A percentile compares a stretch with the other conserved stretches of the same genome.
These are phyloP conservation scores for Fusarium newnesense DNA, from an alignment of 2,329 filamentous ascomycete species.

Conservation along the genomic window DNA sequence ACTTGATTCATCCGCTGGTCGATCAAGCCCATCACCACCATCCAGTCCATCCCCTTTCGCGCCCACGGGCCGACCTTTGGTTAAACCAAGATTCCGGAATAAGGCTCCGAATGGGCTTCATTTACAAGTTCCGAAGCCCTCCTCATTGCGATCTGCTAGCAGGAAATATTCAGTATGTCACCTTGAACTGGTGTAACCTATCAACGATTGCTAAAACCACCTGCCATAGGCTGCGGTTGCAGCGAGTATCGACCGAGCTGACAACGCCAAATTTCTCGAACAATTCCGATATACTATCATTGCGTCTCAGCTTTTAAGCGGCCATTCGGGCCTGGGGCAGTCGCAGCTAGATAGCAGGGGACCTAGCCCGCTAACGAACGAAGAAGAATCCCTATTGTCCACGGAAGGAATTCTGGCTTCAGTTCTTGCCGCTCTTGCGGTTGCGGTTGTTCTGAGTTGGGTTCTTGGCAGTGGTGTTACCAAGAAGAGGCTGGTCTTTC, in stretches of 20 bases:
- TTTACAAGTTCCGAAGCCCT: slow-evolving; percentile 52
- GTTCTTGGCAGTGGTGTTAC: slow-evolving; percentile 65
- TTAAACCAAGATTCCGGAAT: slow-evolving; percentile 64
- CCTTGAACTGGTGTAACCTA: not conserved
- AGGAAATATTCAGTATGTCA: slow-evolving; percentile 63
- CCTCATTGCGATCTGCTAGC: slow-evolving; percentile 57
- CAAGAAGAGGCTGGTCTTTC: slow-evolving; percentile 63
- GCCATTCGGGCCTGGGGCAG: slow-evolving; percentile 64
- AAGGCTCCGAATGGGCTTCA: slow-evolving; percentile 57
- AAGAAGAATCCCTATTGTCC: slow-evolving; percentile 49
- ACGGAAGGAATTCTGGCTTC: slow-evolving; percentile 62
- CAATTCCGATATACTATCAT: slow-evolving; percentile 94
- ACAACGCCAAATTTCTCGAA: slow-evolving; percentile 88
- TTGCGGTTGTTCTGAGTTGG: slow-evolving; percentile 81
- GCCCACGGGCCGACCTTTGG: slow-evolving; percentile 64
- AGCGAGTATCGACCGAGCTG: slow-evolving; percentile 76
- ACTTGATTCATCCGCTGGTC: slow-evolving; percentile 44
- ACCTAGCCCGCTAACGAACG: slow-evolving; percentile 13
- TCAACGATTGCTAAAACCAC: slow-evolving; percentile 8
- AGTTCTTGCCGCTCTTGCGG: slow-evolving; percentile 64
- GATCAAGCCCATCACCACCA: slow-evolving; percentile 58
- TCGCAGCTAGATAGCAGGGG: slow-evolving; percentile 40
- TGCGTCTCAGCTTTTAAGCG: slow-evolving; percentile 86
- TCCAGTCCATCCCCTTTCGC: slow-evolving; percentile 64
- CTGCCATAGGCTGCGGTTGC: slow-evolving; percentile 71